phyloP scores from a whole-genome alignment of 2,329 filamentous ascomycete genomes.

The Hawksworthiomyces lignivorus region DNA sequence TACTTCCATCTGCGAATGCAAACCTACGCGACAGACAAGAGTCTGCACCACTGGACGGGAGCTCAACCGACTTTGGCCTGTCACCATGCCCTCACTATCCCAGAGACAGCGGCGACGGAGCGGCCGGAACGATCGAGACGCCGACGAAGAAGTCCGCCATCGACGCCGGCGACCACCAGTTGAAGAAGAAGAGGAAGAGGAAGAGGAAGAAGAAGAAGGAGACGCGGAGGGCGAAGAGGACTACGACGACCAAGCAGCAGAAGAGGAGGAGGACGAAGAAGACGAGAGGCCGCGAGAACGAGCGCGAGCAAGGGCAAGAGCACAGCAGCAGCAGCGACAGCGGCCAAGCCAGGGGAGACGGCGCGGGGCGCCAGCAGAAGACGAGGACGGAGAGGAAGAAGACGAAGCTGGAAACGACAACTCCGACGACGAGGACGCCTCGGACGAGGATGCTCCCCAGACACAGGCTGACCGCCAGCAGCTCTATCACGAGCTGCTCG shows the following conservation, averaged over 20 bases:
- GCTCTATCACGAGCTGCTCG: constrained; percentile 42
- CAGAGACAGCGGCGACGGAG: constrained; percentile 6
- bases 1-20: too few species aligned
- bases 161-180: constrained; percentile 2
- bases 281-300: too few species aligned
- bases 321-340: not conserved
- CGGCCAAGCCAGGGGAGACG: not conserved
- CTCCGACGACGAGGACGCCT: constrained; percentile 1
- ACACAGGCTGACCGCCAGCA: constrained; percentile 17
- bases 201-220: constrained; percentile 1
- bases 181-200: constrained; percentile 7
- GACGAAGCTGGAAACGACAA: not conserved
- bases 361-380: not conserved
- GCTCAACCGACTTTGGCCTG: not conserved
- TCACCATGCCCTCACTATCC: constrained; percentile 7
- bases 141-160: constrained; percentile 6
- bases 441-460: not conserved
- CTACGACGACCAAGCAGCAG: not conserved
- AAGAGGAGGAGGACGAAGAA: constrained; percentile 1
- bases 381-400: not conserved
- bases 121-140: not conserved
- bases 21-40: too few species aligned
- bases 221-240: not conserved
- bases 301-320: not conserved
- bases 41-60: too few species aligned